Percentiles rank a stretch among this genome's conserved stretches.
These are phyloP conservation scores for Schizochytrium sp. DNA, from an alignment of 108 stramenopile genomes.

Conservation along the genomic window DNA sequence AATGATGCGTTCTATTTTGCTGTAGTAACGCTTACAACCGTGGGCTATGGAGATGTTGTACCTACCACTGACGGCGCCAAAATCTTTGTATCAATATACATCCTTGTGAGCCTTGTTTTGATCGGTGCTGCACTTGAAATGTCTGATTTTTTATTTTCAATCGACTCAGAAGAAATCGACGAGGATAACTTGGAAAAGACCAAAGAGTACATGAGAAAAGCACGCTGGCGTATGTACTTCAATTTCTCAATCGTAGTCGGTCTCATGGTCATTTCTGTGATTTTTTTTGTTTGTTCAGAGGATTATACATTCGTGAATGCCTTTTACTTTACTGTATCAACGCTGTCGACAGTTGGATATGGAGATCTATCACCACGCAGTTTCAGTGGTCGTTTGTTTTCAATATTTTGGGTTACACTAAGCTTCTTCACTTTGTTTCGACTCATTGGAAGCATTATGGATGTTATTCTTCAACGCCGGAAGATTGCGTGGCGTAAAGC, in stretches of 20 bases:
- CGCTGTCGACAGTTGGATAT: constrained; percentile 48
- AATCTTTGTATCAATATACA: not conserved
- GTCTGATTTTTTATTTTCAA: constrained; percentile 35
- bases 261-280: not conserved
- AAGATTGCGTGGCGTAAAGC: constrained; percentile 19
- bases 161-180: constrained; percentile 41
- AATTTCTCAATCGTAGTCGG: not conserved
- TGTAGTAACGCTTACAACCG: constrained; percentile 16
- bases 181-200: constrained; percentile 39
- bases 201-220: not conserved
- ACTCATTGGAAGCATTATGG: constrained; percentile 23
- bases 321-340: constrained; percentile 34
- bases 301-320: not conserved
- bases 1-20: constrained; percentile 51
- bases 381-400: constrained; percentile 18
- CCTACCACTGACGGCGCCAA: constrained; percentile 24
- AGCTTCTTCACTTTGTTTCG: constrained; percentile 1
- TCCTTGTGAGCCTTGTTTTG: constrained; percentile 2
- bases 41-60: constrained; percentile 51
- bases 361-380: constrained; percentile 32
- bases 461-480: constrained; percentile 19
- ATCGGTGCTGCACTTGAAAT: not conserved
- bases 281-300: not conserved
- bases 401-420: constrained; percentile 37
- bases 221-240: not conserved